Percentiles rank a stretch among this genome's conserved stretches.
phyloP scores from a whole-genome alignment of 1,139 yeast genomes.

The Saccharomyces hybrid region DNA sequence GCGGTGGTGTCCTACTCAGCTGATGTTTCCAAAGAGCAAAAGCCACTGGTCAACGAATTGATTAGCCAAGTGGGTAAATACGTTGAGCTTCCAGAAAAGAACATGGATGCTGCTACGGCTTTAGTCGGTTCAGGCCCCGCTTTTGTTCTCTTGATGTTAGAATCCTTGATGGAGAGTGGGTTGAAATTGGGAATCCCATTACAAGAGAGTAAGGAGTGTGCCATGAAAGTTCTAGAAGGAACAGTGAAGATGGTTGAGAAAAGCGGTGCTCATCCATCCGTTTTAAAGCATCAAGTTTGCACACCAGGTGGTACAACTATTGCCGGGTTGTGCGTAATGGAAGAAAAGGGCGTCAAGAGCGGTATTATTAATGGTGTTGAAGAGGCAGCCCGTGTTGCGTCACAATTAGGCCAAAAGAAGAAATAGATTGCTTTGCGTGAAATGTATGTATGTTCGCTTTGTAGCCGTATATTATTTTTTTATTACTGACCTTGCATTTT shows the following conservation, averaged over 20 bases:
- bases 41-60: constrained; percentile 47
- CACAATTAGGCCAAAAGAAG: constrained; percentile 64
- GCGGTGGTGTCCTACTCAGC: constrained; percentile 74
- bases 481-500: background rate
- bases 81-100: constrained; percentile 72
- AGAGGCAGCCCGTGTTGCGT: constrained; percentile 81
- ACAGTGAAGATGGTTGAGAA: constrained; percentile 84
- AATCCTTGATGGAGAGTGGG: constrained; percentile 90
- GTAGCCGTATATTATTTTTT: background rate
- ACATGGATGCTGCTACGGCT: constrained; percentile 95
- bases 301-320: constrained; percentile 99
- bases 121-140: constrained; percentile 97
- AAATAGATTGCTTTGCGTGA: constrained; percentile 2
- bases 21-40: constrained; percentile 41
- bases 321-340: constrained; percentile 89
- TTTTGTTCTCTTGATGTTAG: constrained; percentile 80
- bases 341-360: constrained; percentile 81
- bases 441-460: background rate
- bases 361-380: constrained; percentile 84
- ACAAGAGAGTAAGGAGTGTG: constrained; percentile 74
- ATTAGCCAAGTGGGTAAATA: constrained; percentile 62
- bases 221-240: constrained; percentile 94
- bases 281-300: constrained; percentile 77
- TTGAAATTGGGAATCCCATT: constrained; percentile 90
- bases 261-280: constrained; percentile 89